A percentile compares a stretch with the other conserved stretches of the same genome.
Conservation (phyloP, 2,329 filamentous ascomycete species). For the Talaromyces amestolkiae region DNA sequence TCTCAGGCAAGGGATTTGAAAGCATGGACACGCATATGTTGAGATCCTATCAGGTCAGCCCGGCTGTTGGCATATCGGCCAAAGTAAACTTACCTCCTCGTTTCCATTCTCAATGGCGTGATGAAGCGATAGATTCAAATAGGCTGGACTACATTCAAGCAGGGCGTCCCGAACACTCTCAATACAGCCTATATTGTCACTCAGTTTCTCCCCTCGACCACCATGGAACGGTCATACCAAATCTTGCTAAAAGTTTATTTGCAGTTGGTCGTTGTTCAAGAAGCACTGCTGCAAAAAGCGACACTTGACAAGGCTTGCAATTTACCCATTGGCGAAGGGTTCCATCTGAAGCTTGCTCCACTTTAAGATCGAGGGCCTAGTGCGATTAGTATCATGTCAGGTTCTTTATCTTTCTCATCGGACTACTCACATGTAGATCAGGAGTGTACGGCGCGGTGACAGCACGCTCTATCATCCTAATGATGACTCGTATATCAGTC, state of each 20-base stretch:
- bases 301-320: constrained; percentile 51
- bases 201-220: constrained; percentile 5
- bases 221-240: constrained; percentile 41
- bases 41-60: constrained; percentile 28
- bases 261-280: constrained; percentile 52
- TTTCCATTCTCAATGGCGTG: constrained; percentile 29
- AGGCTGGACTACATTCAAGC: constrained; percentile 31
- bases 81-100: constrained; percentile 29
- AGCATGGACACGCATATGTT: constrained; percentile 35
- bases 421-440: constrained; percentile 46
- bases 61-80: neutral
- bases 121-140: constrained; percentile 37
- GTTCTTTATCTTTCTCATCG: neutral
- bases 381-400: constrained; percentile 14
- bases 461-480: constrained; percentile 47
- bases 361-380: constrained; percentile 33
- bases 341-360: constrained; percentile 29
- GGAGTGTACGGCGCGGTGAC: constrained; percentile 51
- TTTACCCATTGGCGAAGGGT: constrained; percentile 48
- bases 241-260: constrained; percentile 49
- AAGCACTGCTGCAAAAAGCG: constrained; percentile 45
- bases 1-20: constrained; percentile 33
- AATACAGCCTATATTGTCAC: constrained; percentile 27
- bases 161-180: constrained; percentile 33
- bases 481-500: constrained; percentile 28